These are phyloP conservation scores for Ustulina deusta DNA, from an alignment of 2,329 filamentous ascomycete genomes.

Conservation along the genomic window DNA sequence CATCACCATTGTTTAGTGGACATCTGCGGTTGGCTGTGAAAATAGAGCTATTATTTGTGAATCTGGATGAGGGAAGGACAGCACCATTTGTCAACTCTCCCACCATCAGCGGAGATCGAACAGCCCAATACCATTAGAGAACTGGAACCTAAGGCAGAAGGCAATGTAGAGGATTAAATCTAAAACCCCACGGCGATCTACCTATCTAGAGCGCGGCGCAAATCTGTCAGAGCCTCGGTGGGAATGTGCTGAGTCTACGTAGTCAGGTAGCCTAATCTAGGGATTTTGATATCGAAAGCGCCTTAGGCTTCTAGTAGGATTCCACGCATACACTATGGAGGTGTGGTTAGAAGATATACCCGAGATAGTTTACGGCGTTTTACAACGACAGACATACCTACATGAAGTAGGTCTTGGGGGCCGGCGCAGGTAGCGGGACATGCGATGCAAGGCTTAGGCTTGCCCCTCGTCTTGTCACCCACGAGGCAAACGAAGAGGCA, in stretches of 20 bases:
- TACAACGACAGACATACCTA: slow-evolving; percentile 19
- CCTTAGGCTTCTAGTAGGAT: slow-evolving; percentile 20
- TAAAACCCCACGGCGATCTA: background rate
- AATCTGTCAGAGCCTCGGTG: background rate
- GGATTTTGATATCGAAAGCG: background rate
- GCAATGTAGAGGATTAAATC: background rate
- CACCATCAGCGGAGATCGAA: slow-evolving; percentile 1
- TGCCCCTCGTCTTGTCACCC: background rate
- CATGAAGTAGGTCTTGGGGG: slow-evolving; percentile 16
- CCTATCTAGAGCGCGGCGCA: background rate
- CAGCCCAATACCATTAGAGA: background rate
- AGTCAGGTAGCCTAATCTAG: background rate
- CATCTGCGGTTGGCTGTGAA: background rate
- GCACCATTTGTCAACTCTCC: slow-evolving; percentile 18
- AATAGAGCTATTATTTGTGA: background rate
- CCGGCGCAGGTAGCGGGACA: slow-evolving; percentile 2
- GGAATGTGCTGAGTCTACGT: background rate
- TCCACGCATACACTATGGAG: slow-evolving; percentile 23
- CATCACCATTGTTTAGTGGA: background rate
- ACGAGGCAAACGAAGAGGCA: slow-evolving; percentile 4
- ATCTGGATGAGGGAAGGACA: background rate
- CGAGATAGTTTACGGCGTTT: slow-evolving; percentile 12
- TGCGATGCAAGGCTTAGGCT: slow-evolving; percentile 1
- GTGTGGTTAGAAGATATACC: background rate
- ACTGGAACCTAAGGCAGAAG: background rate